Base-by-base conservation (phyloP, 164 flowering plant genomes). In the Magnolia sinica region DNA sequence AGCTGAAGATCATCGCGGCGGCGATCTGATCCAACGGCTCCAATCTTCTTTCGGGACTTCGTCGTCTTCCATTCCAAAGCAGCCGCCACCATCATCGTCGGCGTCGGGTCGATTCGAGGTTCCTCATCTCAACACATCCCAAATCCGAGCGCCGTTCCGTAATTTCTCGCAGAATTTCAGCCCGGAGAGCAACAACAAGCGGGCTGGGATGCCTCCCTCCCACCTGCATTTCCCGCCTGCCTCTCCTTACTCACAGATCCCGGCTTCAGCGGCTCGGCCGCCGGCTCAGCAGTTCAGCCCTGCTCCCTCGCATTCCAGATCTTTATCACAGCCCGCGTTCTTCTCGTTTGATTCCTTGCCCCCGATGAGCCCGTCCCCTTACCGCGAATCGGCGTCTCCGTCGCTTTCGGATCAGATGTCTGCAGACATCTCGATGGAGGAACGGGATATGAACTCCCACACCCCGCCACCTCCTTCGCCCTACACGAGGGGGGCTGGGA, bases 201-300 rank as follows among this genome's bases (percentile, higher is more conserved):
- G 92, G 63, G 78, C 83, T 23, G 97, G 96, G 10, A 90, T 94
- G 22, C 98, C 99, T 18, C 99, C 98, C 0, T 91, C 93, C 29
- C 86, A 90, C 81, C 97, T 97, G 6, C 92, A 87, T 79, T 85
- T 92, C 71, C 91, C 97, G 5, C 97, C 96, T 6, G 73, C 89
- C 61, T 74, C 80, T 6, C 99, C 98, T 3, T 90, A 88, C 76
- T 89, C 97, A 0, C 96, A 89, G 87, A 85, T 87, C 86, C 88
- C 92, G 0, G 64, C 50, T 11, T 37, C 79, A 6, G 59, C 23
- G 22, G 70, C 77, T n/a, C 83, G 81, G 72, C 93, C 81, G 75
- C 59, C 76, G 73, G 88, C 88, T 76, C 78, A 84, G 8, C 91
- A 84, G 80, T 85, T 79, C 78, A 85, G 82, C 55, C 78, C 80